A percentile compares a stretch with the other conserved stretches of the same genome.
These are phyloP conservation scores for Vigna mungo DNA, from an alignment of 306 rosid genomes.

Conservation along the genomic window DNA sequence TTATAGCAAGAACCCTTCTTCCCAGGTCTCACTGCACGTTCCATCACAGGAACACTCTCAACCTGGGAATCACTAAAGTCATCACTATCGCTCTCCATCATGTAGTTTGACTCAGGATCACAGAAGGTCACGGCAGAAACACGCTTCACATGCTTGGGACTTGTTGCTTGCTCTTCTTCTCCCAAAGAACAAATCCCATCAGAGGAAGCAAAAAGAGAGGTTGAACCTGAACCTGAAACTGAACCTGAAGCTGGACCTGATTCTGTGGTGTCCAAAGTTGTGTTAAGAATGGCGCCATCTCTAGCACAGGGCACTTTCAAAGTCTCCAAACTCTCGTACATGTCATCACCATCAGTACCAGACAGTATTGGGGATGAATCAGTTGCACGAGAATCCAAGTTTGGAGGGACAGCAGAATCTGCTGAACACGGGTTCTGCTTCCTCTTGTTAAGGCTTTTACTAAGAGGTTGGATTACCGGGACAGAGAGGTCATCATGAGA, in stretches of 20 bases:
- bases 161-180: slow-evolving; percentile 31
- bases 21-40: slow-evolving; percentile 61
- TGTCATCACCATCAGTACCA: neutral
- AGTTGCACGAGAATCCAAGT: neutral
- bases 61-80: slow-evolving; percentile 42
- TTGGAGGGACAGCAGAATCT: slow-evolving; percentile 31
- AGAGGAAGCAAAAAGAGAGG: slow-evolving; percentile 54
- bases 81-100: slow-evolving; percentile 27
- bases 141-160: slow-evolving; percentile 56
- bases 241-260: slow-evolving; percentile 55
- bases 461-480: slow-evolving; percentile 76
- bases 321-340: slow-evolving; percentile 9
- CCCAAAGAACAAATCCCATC: slow-evolving; percentile 59
- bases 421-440: neutral
- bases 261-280: slow-evolving; percentile 54
- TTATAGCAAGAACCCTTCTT: slow-evolving; percentile 73
- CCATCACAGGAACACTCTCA: slow-evolving; percentile 46
- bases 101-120: slow-evolving; percentile 53
- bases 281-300: neutral
- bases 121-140: slow-evolving; percentile 71
- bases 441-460: slow-evolving; percentile 33
- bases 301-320: slow-evolving; percentile 36
- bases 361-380: neutral
- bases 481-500: slow-evolving; percentile 45
- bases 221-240: slow-evolving; percentile 47